phyloP scores from a whole-genome alignment of 2,329 filamentous ascomycete species.

The Ophiostoma tasmaniense region DNA sequence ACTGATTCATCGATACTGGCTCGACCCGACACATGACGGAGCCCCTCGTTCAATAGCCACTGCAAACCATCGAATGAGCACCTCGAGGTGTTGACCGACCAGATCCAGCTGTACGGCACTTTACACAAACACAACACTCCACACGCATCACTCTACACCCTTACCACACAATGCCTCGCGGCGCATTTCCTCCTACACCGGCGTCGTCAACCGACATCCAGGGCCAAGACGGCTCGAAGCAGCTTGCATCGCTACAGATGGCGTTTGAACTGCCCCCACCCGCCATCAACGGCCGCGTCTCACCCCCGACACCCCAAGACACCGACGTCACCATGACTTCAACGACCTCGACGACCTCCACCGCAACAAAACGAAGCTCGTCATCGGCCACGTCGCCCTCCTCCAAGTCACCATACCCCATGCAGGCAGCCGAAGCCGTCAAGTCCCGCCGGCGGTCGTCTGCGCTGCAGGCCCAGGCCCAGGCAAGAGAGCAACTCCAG shows the following conservation, averaged over 20 bases:
- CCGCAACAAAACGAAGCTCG: neutral
- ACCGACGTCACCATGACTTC: constrained; percentile 28
- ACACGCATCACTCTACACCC: neutral
- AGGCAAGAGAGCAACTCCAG: neutral
- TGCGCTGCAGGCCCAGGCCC: constrained; percentile 20
- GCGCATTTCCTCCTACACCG: constrained; percentile 63
- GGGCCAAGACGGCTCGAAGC: constrained; percentile 57
- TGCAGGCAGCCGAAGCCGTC: constrained; percentile 35
- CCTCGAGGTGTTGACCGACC: neutral
- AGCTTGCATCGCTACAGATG: constrained; percentile 53
- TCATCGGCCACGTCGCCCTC: constrained; percentile 2
- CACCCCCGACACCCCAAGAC: constrained; percentile 14
- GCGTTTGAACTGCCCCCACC: constrained; percentile 71
- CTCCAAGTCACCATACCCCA: constrained; percentile 15
- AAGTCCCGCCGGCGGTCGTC: constrained; percentile 45
- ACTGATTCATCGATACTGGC: neutral
- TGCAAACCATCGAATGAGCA: neutral
- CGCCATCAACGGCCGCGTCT: constrained; percentile 44
- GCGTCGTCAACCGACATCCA: constrained; percentile 72
- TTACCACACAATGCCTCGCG: constrained; percentile 53
- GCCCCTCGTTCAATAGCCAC: neutral
- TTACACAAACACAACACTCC: neutral
- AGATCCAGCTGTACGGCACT: neutral
- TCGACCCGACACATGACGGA: neutral
- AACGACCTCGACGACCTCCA: constrained; percentile 22